These are phyloP conservation scores for Tuber aestivum DNA, from an alignment of 495 filamentous ascomycete species.

Conservation along the genomic window DNA sequence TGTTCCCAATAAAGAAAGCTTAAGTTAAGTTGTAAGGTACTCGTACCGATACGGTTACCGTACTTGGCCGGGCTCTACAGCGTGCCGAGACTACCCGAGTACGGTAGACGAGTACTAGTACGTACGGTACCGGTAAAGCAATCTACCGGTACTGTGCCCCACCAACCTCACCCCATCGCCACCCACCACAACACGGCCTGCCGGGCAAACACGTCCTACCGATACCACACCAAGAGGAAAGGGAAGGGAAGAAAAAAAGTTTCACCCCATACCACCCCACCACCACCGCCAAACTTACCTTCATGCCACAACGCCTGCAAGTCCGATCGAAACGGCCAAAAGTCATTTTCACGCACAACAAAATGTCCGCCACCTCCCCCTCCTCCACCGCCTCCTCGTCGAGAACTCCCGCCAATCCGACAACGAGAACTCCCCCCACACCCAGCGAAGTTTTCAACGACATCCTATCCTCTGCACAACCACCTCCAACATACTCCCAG, in stretches of 20 bases:
- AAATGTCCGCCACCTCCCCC: background rate
- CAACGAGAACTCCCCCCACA: background rate
- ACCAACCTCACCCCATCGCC: background rate
- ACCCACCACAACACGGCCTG: background rate
- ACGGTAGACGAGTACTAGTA: too few relatives aligned
- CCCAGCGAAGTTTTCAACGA: conserved; percentile 6
- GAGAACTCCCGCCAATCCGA: background rate
- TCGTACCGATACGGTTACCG: background rate
- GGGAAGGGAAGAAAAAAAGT: background rate
- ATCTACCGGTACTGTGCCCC: background rate
- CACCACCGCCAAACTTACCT: background rate
- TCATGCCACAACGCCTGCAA: background rate
- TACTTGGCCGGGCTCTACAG: background rate
- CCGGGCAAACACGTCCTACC: background rate
- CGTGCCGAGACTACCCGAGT: background rate
- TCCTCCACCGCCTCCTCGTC: background rate
- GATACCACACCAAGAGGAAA: background rate
- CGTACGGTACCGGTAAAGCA: background rate
- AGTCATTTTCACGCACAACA: background rate
- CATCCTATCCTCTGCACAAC: conserved; percentile 7
- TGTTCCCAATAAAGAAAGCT: background rate
- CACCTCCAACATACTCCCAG: background rate
- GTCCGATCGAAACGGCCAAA: conserved; percentile 1
- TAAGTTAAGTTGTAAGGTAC: too few relatives aligned
- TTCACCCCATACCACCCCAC: background rate